phyloP scores from a whole-genome alignment of 2,329 filamentous ascomycete species.

The Capronia coronata region DNA sequence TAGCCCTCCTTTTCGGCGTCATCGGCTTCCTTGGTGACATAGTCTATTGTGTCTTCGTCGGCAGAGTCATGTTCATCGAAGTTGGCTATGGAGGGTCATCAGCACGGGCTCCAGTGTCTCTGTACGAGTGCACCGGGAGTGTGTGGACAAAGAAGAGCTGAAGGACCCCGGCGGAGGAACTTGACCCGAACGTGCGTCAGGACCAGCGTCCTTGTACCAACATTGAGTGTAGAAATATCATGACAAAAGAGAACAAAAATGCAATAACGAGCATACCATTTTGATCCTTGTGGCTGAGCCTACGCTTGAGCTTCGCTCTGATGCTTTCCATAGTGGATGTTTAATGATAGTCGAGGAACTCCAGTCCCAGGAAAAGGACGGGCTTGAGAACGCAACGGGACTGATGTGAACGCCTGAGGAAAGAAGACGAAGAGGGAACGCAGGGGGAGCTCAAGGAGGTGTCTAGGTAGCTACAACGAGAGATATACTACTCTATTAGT shows the following conservation, averaged over 20 bases:
- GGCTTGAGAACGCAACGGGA: not conserved
- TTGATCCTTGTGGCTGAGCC: conserved; percentile 27
- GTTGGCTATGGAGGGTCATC: conserved; percentile 13
- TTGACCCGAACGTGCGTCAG: not conserved
- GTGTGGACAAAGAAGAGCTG: not conserved
- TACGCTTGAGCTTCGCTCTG: conserved; percentile 26
- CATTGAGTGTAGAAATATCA: not conserved
- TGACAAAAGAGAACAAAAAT: not conserved
- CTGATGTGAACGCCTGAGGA: not conserved
- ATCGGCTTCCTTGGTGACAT: conserved; percentile 25
- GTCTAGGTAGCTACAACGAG: not conserved
- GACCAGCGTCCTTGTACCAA: not conserved
- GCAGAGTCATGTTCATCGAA: conserved; percentile 26
- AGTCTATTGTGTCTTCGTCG: conserved; percentile 25
- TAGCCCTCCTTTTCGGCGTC: conserved; percentile 25
- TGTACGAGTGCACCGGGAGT: not conserved
- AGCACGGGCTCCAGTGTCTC: not conserved
- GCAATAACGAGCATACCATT: conserved; percentile 17
- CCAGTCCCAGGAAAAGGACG: not conserved
- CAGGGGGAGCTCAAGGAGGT: not conserved
- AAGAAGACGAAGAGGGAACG: not conserved
- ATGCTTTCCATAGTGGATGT: conserved; percentile 20
- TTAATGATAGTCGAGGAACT: not conserved
- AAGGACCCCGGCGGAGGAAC: not conserved
- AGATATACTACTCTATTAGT: not conserved